These are phyloP conservation scores for Trichoderma koningii DNA, from an alignment of 2,329 filamentous ascomycete genomes.

Conservation along the genomic window DNA sequence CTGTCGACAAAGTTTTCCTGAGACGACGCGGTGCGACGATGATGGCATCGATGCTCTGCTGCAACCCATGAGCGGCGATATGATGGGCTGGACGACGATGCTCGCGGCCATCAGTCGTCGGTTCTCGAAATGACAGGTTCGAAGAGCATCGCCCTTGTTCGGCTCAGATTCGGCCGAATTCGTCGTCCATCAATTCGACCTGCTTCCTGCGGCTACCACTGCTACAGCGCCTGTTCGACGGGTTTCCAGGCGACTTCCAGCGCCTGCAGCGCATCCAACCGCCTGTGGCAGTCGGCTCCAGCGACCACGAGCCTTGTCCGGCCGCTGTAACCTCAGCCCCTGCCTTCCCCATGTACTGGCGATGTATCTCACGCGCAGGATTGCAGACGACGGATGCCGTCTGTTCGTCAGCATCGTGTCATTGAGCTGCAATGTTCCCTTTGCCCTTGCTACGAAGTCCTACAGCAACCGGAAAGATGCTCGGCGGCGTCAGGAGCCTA, in stretches of 20 bases:
- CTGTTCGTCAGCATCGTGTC: constrained; percentile 25
- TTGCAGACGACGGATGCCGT: constrained; percentile 6
- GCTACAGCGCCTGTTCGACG: background rate
- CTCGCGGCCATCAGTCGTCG: too few species aligned
- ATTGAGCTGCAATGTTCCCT: background rate
- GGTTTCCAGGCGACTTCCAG: background rate
- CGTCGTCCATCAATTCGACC: background rate
- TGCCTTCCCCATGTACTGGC: background rate
- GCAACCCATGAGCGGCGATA: too few species aligned
- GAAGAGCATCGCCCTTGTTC: background rate
- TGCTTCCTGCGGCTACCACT: background rate
- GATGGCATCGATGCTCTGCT: background rate
- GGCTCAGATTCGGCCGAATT: constrained; percentile 7
- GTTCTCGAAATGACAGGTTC: background rate
- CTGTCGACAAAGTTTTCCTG: background rate
- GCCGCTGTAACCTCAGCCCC: background rate
- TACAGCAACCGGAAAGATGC: background rate
- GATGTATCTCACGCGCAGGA: constrained; percentile 19
- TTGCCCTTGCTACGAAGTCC: background rate
- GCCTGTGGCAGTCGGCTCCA: constrained; percentile 5
- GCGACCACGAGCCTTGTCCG: constrained; percentile 3
- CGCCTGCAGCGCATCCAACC: background rate
- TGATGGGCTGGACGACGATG: too few species aligned
- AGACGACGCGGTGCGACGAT: background rate
- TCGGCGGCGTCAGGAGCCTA: constrained; percentile 3